A percentile compares a stretch with the other conserved stretches of the same genome.
These are phyloP conservation scores for Penicillium chermesinum DNA, from an alignment of 495 filamentous ascomycete species.

Conservation along the genomic window DNA sequence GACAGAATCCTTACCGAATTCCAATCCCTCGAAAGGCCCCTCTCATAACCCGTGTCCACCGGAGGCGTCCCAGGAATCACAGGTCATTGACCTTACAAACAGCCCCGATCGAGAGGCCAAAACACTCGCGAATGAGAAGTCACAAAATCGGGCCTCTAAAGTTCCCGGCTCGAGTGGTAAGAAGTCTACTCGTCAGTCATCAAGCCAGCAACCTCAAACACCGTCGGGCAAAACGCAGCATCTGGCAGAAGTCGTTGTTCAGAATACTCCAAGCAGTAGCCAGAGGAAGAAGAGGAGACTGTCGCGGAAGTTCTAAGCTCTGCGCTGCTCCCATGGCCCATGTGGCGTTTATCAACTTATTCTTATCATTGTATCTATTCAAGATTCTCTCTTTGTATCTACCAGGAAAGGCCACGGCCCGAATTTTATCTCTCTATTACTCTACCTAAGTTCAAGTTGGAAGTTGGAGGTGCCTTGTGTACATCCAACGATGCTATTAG, in stretches of 20 bases:
- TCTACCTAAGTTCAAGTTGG: too few relatives aligned
- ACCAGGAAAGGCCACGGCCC: conserved; percentile 1
- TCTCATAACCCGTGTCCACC: conserved; percentile 6
- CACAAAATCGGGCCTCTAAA: conserved; percentile 17
- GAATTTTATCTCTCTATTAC: conserved; percentile 1
- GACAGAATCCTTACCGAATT: conserved; percentile 9
- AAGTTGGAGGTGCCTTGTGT: too few relatives aligned
- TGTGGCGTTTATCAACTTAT: neutral
- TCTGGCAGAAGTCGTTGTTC: conserved; percentile 19
- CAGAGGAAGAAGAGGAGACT: conserved; percentile 16
- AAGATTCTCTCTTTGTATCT: neutral
- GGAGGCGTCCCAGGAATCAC: conserved; percentile 21
- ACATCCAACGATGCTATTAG: too few relatives aligned
- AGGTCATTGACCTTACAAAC: conserved; percentile 42
- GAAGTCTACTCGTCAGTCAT: conserved; percentile 1
- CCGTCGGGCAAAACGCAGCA: conserved; percentile 17
- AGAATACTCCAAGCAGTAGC: conserved; percentile 16
- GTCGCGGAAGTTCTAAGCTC: conserved; percentile 10
- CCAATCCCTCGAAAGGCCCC: conserved; percentile 9
- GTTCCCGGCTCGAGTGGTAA: conserved; percentile 28
- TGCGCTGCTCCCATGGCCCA: neutral
- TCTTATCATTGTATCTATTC: neutral
- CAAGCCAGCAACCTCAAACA: conserved; percentile 15
- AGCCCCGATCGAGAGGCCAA: conserved; percentile 32
- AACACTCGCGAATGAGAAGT: conserved; percentile 9